Conservation (phyloP, 441 rosid species). For the Manihot esculenta region DNA sequence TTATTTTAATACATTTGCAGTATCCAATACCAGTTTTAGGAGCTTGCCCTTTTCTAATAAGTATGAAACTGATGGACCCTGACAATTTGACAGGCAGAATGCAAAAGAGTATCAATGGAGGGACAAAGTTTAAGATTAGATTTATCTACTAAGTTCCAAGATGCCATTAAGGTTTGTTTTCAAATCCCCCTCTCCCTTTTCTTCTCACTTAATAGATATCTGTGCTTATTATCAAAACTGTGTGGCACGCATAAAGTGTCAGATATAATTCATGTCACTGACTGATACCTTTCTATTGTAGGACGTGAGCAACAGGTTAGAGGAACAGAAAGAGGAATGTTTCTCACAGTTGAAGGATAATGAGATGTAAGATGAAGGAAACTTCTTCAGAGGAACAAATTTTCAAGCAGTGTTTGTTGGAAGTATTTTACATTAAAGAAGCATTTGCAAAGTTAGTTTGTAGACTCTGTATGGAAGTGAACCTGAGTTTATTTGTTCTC, state of each 20-base stretch:
- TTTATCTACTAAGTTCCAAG: conserved; percentile 82
- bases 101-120: conserved; percentile 81
- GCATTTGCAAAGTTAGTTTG: not conserved
- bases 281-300: conserved; percentile 31
- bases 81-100: conserved; percentile 66
- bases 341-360: conserved; percentile 85
- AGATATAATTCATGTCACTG: not conserved
- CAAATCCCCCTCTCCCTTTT: too few species aligned
- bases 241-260: not conserved
- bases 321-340: conserved; percentile 82
- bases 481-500: not conserved
- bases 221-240: not conserved
- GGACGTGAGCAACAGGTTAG: conserved; percentile 90
- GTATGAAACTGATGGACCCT: conserved; percentile 15
- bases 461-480: not conserved
- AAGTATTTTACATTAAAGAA: not conserved
- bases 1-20: not conserved
- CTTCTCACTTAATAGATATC: not conserved
- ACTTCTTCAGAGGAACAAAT: conserved; percentile 1
- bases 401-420: not conserved
- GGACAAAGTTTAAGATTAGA: conserved; percentile 87
- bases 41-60: not conserved
- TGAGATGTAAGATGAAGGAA: conserved; percentile 65
- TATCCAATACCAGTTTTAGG: not conserved
- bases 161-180: conserved; percentile 76